phyloP scores from a whole-genome alignment of 768 basidiomycete genomes.

The Daedaleopsis nitida region DNA sequence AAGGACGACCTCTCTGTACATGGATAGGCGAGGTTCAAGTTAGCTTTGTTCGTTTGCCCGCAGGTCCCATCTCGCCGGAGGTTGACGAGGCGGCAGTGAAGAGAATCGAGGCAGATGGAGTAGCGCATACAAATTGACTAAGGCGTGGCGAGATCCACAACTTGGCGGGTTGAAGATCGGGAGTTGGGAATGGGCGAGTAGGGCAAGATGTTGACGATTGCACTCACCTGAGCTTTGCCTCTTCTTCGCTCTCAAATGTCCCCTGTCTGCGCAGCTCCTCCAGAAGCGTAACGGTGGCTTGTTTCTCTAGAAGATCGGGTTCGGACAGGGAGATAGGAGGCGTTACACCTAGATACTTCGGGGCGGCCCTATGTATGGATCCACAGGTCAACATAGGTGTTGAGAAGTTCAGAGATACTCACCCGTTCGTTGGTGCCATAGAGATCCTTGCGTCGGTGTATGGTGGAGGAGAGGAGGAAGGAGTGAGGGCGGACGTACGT shows the following conservation, averaged over 20 bases:
- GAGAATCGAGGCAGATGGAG: neutral
- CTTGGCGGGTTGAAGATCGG: neutral
- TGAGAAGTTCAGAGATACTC: neutral
- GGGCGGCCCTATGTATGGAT: neutral
- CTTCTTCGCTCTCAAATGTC: constrained; percentile 88
- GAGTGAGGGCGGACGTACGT: neutral
- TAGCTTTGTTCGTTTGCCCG: neutral
- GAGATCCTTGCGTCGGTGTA: neutral
- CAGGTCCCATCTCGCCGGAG: neutral
- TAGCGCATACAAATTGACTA: neutral
- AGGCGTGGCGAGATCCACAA: neutral
- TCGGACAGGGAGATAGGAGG: constrained; percentile 81
- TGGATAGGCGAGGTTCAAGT: constrained; percentile 11
- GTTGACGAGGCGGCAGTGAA: neutral
- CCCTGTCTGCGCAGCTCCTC: constrained; percentile 85
- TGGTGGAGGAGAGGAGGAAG: neutral
- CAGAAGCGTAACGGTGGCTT: constrained; percentile 85
- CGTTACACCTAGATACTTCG: constrained; percentile 78
- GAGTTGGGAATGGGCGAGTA: neutral
- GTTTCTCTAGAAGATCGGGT: constrained; percentile 78
- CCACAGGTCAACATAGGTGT: constrained; percentile 3
- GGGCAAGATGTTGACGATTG: neutral
- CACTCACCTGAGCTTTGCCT: constrained; percentile 83
- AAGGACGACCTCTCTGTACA: constrained; percentile 84
- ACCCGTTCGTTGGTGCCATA: constrained; percentile 13